A percentile compares a stretch with the other conserved stretches of the same genome.
phyloP scores from a whole-genome alignment of 495 filamentous ascomycete genomes.

The Talaromyces thailandensis region DNA sequence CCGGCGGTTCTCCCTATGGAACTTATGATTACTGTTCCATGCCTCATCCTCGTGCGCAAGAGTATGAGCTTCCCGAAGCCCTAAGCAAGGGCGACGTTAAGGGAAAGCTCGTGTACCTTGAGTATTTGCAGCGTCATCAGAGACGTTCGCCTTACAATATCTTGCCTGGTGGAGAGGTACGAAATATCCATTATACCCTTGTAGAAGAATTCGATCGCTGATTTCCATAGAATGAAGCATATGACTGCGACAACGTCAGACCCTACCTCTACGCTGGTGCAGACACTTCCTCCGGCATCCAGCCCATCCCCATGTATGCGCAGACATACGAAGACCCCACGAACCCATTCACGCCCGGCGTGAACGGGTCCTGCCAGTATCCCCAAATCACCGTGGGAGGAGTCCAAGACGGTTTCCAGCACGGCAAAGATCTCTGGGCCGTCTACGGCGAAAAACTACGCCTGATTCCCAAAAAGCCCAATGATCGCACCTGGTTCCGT shows the following conservation, averaged over 20 bases:
- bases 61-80: slow-evolving; percentile 23
- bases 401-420: slow-evolving; percentile 31
- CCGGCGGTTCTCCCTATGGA: slow-evolving; percentile 15
- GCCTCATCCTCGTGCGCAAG: slow-evolving; percentile 32
- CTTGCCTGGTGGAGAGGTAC: slow-evolving; percentile 31
- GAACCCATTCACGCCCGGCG: slow-evolving; percentile 26
- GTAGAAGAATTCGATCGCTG: neutral
- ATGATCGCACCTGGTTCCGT: slow-evolving; percentile 28
- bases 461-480: slow-evolving; percentile 20
- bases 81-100: slow-evolving; percentile 19
- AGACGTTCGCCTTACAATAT: slow-evolving; percentile 34
- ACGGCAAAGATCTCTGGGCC: slow-evolving; percentile 29
- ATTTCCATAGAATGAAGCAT: slow-evolving; percentile 27
- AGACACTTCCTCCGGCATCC: slow-evolving; percentile 9
- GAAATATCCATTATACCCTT: neutral
- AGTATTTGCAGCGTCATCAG: slow-evolving; percentile 36
- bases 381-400: slow-evolving; percentile 37
- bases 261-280: slow-evolving; percentile 30
- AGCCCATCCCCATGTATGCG: slow-evolving; percentile 29
- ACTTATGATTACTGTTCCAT: slow-evolving; percentile 36
- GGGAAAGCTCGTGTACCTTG: slow-evolving; percentile 28
- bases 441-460: slow-evolving; percentile 29
- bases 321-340: slow-evolving; percentile 30
- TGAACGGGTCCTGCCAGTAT: slow-evolving; percentile 35
- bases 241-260: slow-evolving; percentile 30